Conservation (phyloP, 1,139 yeast species). For the Saccharomyces hybrid region DNA sequence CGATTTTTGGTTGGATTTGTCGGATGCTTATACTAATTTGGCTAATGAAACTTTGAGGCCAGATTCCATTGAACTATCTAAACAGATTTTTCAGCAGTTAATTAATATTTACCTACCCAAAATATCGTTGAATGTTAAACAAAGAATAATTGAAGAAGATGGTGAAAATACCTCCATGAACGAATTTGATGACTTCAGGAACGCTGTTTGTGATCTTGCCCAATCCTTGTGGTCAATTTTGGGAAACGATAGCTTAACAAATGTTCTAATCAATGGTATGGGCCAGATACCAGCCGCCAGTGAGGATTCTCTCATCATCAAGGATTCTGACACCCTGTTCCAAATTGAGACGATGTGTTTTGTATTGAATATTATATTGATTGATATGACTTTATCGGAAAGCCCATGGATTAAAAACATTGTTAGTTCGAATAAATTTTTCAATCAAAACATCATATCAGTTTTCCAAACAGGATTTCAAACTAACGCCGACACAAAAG, state of each 20-base stretch:
- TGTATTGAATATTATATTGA: conserved; percentile 44
- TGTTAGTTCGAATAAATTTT: conserved; percentile 20
- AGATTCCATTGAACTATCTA: conserved; percentile 24
- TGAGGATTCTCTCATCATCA: conserved; percentile 14
- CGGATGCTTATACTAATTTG: conserved; percentile 43
- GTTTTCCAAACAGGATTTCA: conserved; percentile 24
- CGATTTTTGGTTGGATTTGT: conserved; percentile 73
- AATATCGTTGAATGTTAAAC: conserved; percentile 26
- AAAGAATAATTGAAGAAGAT: conserved; percentile 25
- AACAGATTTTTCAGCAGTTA: conserved; percentile 29
- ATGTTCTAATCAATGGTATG: conserved; percentile 40
- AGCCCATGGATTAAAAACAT: conserved; percentile 38
- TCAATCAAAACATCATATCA: conserved; percentile 27
- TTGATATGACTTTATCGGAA: conserved; percentile 36
- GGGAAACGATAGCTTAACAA: conserved; percentile 48
- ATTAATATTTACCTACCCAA: conserved; percentile 31
- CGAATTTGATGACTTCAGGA: conserved; percentile 61
- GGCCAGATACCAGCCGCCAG: conserved; percentile 21
- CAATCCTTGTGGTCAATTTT: conserved; percentile 62
- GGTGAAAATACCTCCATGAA: conserved; percentile 26
- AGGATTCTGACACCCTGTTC: conserved; percentile 29
- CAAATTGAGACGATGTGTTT: conserved; percentile 66
- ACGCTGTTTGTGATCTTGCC: conserved; percentile 68
- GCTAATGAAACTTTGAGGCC: conserved; percentile 22
- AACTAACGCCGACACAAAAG: conserved; percentile 8